Conservation (phyloP, 208 protist genomes). For the Blechomonas ayalai region DNA sequence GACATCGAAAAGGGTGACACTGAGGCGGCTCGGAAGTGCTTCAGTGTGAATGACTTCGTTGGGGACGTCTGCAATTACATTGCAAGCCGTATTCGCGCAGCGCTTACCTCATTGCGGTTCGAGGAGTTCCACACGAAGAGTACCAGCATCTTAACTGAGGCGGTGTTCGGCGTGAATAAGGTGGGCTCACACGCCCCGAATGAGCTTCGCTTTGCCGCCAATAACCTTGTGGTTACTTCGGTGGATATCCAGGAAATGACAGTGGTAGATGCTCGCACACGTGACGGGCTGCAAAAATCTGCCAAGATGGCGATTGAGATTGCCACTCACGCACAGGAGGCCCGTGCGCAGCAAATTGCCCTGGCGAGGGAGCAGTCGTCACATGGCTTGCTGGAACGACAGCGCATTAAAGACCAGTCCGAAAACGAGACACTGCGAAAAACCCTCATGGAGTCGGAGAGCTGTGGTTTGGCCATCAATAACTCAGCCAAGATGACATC, state of each 20-base stretch:
- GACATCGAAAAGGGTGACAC: conserved; percentile 53
- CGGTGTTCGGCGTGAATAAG: conserved; percentile 79
- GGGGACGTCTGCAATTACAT: conserved; percentile 80
- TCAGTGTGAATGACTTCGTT: conserved; percentile 82
- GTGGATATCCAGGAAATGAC: conserved; percentile 94
- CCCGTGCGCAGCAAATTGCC: conserved; percentile 87
- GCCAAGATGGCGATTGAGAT: conserved; percentile 97
- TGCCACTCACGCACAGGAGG: conserved; percentile 93
- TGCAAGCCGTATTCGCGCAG: conserved; percentile 76
- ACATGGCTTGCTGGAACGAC: conserved; percentile 81
- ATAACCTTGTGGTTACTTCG: conserved; percentile 92
- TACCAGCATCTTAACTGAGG: conserved; percentile 40
- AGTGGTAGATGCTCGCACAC: conserved; percentile 92
- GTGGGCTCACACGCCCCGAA: conserved; percentile 26
- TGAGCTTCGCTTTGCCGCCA: conserved; percentile 82
- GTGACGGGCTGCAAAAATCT: conserved; percentile 92
- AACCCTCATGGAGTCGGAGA: conserved; percentile 83
- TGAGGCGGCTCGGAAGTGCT: conserved; percentile 48
- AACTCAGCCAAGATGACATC: conserved; percentile 87
- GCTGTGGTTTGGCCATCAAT: conserved; percentile 74
- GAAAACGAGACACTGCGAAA: conserved; percentile 85
- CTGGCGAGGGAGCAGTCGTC: conserved; percentile 88
- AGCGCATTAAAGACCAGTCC: conserved; percentile 90
- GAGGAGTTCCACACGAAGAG: conserved; percentile 87
- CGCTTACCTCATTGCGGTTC: conserved; percentile 70